A percentile compares a stretch with the other conserved stretches of the same genome.
Conservation (phyloP, 768 basidiomycete species). For the Kwoniella dejecticola region DNA sequence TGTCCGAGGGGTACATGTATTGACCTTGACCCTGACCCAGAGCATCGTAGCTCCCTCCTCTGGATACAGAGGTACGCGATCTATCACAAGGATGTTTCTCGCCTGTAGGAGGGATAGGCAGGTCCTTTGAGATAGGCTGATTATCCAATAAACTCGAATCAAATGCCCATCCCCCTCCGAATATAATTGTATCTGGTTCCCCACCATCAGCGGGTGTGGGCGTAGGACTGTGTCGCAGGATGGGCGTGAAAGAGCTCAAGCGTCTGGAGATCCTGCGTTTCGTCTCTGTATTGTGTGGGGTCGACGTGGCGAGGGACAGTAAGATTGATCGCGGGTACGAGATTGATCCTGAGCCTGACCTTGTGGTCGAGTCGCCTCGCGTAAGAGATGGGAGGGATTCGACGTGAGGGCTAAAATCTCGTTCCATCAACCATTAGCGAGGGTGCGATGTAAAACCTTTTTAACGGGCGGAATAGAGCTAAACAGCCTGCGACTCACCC, state of each 20-base stretch:
- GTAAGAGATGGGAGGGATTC: no score
- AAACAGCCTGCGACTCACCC: no score
- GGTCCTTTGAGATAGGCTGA: slow-evolving; percentile 12
- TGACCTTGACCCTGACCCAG: no score
- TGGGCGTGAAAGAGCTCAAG: slow-evolving; percentile 20
- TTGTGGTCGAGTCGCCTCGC: no score
- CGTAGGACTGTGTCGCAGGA: no score
- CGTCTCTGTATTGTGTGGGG: neutral
- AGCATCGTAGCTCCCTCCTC: neutral
- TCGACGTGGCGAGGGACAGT: slow-evolving; percentile 1
- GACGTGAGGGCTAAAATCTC: no score
- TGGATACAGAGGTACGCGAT: neutral
- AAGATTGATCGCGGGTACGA: neutral
- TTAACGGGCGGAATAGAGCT: no score
- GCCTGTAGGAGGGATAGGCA: slow-evolving; percentile 12
- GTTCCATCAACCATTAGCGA: no score
- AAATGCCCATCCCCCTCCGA: neutral
- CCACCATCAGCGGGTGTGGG: no score
- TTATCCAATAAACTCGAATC: slow-evolving; percentile 12
- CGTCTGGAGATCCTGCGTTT: slow-evolving; percentile 2
- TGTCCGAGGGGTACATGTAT: no score
- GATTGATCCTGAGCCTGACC: neutral
- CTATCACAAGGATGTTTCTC: slow-evolving; percentile 14
- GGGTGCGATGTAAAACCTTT: no score
- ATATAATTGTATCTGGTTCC: no score